Conservation (phyloP, 805 yeast genomes). For the Ogataea angusta region DNA sequence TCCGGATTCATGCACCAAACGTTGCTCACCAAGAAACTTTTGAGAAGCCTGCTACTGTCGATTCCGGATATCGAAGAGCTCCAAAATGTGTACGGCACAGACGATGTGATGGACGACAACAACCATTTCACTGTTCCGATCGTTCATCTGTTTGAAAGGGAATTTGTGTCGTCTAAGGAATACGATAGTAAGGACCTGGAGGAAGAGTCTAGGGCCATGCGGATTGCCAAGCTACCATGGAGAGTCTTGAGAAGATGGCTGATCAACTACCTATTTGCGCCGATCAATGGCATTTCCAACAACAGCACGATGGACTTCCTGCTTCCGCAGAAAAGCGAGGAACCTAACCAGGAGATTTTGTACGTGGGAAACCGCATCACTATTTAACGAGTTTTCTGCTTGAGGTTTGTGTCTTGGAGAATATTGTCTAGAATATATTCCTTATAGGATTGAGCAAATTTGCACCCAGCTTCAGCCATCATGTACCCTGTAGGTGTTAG, state of each 20-base stretch:
- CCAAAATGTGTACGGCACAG: conserved; percentile 7
- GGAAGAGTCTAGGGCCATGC: neutral
- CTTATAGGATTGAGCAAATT: too few species aligned
- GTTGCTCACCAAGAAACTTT: conserved; percentile 18
- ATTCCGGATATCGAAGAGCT: conserved; percentile 12
- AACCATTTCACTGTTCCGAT: conserved; percentile 19
- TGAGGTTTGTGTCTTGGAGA: too few species aligned
- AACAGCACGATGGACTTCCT: conserved; percentile 20
- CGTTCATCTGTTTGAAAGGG: conserved; percentile 28
- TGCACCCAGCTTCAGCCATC: too few species aligned
- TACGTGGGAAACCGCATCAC: conserved; percentile 22
- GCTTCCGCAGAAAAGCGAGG: conserved; percentile 12
- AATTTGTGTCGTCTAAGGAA: conserved; percentile 17
- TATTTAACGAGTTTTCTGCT: conserved; percentile 1
- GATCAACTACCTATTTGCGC: conserved; percentile 18
- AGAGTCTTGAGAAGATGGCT: conserved; percentile 8
- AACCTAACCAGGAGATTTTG: conserved; percentile 21
- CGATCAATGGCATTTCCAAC: conserved; percentile 18
- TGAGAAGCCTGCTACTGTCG: conserved; percentile 21
- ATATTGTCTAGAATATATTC: too few species aligned
- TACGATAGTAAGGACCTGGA: conserved; percentile 4
- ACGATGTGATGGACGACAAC: conserved; percentile 9
- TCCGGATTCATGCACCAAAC: conserved; percentile 48
- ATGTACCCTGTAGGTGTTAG: too few species aligned
- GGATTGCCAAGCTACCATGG: conserved; percentile 4